Base-by-base conservation (phyloP, 306 rosid genomes). In the Rubus idaeus region DNA sequence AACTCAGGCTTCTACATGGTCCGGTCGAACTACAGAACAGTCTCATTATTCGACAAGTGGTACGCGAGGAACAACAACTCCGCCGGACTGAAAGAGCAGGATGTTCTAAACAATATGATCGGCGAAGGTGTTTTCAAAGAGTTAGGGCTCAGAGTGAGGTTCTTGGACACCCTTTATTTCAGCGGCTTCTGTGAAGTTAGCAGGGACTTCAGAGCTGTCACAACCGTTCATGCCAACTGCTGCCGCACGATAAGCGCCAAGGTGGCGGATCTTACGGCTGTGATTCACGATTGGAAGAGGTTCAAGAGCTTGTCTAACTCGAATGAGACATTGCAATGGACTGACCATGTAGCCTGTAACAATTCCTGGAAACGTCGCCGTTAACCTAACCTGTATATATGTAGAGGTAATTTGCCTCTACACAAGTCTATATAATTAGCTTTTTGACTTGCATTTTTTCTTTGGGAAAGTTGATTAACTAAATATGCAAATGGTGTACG, bases 1-100 rank as follows among this genome's bases (percentile, higher is more conserved):
- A 84, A 84, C 85, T 81, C 85, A 20, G 83, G 88, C 30, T 84
- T 84, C 76, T 81, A 81, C 83, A 50, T 84, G 45, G 64, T 81
- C 60, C 47, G 55, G 21, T 84, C 83, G 0, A 84, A 77, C 87
- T 74, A 81, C 78, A 77, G 63, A 61, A 84, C 85, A 45, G 70
- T 81, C 40, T 52, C 83, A 11, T 40, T 81, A 26, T 77, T 80
- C 23, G 75, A 80, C 0, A 55, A 67, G 50, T 84, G 85, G 87
- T 77, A 73, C 42, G 65, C 56, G 18, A 44, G 53, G 37, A 84
- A 81, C 20, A 16, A 68, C 55, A 10, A 18, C 46, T 80, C 80
- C 6, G 0, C 18, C 1, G 80, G 77, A 40, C 0, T 77, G 74
- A 80, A 77, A 20, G 85, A 80, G 53, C 82, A 80, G 53, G 80